Evolutionary conservation across 1,139 yeast species (phyloP).

Genomic region (Diutina rugosa): DNA sequence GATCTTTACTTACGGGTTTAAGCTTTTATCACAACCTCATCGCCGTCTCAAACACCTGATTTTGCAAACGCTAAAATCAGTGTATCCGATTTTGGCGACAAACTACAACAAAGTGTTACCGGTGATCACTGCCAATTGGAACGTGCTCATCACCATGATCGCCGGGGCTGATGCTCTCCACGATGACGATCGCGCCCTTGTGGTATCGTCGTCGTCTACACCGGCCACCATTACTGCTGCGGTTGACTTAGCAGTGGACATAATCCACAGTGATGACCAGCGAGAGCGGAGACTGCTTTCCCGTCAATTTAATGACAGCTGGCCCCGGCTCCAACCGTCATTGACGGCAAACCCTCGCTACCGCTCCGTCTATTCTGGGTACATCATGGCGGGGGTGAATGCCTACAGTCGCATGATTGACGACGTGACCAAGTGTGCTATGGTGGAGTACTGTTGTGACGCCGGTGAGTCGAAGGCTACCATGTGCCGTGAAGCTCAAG

Average conservation of each 20-base stretch:
- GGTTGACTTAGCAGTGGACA: not conserved
- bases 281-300: not conserved
- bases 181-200: not conserved
- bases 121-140: not conserved
- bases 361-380: not conserved
- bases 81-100: not conserved
- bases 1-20: not conserved
- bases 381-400: not conserved
- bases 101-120: not conserved
- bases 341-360: not conserved
- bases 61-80: not conserved
- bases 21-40: not conserved
- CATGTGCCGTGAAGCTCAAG: not conserved
- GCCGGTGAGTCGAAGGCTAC: not conserved
- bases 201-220: not conserved
- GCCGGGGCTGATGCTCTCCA: not conserved
- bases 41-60: not conserved
- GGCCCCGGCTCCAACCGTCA: not conserved
- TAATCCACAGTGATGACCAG: not conserved
- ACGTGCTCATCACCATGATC: not conserved
- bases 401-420: not conserved
- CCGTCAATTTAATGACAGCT: not conserved
- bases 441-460: not conserved
- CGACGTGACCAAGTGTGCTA: not conserved
- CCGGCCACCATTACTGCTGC: not conserved